phyloP scores from a whole-genome alignment of 768 basidiomycete species.

The Polyporus arcularius region DNA sequence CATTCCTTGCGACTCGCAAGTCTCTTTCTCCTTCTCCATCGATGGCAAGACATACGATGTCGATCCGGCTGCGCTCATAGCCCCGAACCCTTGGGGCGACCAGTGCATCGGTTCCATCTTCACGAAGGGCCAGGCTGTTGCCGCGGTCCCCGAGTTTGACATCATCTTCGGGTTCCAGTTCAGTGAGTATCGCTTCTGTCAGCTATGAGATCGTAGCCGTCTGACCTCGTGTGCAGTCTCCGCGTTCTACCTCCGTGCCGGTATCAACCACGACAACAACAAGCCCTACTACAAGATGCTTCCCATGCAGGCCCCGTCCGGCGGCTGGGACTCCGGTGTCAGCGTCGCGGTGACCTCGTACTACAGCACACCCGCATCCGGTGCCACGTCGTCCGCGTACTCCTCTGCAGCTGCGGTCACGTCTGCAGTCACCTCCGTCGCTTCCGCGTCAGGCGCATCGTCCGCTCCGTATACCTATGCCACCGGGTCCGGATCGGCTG shows the following conservation, averaged over 20 bases:
- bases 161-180: constrained; percentile 15
- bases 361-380: background rate
- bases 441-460: no score
- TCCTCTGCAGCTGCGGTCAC: no score
- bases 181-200: constrained; percentile 3
- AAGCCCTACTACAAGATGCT: constrained; percentile 17
- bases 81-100: constrained; percentile 16
- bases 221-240: constrained; percentile 5
- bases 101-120: constrained; percentile 19
- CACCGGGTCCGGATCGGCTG: no score
- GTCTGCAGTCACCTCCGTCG: no score
- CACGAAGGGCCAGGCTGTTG: constrained; percentile 4
- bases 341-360: background rate
- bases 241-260: constrained; percentile 18
- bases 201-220: background rate
- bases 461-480: no score
- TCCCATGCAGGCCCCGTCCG: background rate
- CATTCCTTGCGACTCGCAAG: constrained; percentile 9
- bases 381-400: background rate
- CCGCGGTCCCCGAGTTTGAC: constrained; percentile 5
- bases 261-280: constrained; percentile 9
- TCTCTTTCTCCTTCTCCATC: constrained; percentile 13
- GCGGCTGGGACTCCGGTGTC: background rate
- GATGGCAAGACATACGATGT: constrained; percentile 10
- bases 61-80: constrained; percentile 9